These are phyloP conservation scores for Plasmodium gonderi DNA, from an alignment of 169 alveolate genomes.

Conservation along the genomic window DNA sequence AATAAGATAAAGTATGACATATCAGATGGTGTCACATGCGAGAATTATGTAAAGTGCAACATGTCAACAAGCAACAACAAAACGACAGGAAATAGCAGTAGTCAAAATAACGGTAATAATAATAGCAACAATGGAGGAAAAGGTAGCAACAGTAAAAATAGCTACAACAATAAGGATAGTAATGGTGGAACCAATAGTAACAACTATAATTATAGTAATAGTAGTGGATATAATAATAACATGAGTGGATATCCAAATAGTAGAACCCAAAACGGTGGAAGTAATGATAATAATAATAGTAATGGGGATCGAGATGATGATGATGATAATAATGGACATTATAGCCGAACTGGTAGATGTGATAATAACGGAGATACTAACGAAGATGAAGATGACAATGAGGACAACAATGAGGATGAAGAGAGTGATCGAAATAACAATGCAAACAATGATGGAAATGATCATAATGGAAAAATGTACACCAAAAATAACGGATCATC, in stretches of 20 bases:
- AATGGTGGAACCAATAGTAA: neutral
- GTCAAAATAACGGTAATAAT: neutral
- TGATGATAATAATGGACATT: neutral
- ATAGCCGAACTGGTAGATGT: conserved; percentile 6
- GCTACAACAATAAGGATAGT: neutral
- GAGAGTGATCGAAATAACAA: neutral
- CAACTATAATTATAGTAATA: neutral
- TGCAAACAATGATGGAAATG: neutral
- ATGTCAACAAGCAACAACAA: neutral
- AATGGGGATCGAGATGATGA: neutral
- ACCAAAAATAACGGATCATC: neutral
- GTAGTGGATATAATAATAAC: neutral
- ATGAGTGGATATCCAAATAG: neutral
- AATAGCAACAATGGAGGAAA: neutral
- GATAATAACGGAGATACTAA: conserved; percentile 10
- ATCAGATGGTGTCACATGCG: neutral
- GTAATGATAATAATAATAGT: neutral
- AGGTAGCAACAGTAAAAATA: neutral
- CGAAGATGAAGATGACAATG: neutral
- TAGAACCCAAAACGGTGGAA: neutral
- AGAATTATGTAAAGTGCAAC: neutral
- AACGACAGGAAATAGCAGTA: neutral
- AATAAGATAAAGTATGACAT: neutral
- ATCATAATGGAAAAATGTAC: neutral
- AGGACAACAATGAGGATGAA: neutral